Conservation (phyloP, 2,329 filamentous ascomycete species). For the Fusarium sp. region DNA sequence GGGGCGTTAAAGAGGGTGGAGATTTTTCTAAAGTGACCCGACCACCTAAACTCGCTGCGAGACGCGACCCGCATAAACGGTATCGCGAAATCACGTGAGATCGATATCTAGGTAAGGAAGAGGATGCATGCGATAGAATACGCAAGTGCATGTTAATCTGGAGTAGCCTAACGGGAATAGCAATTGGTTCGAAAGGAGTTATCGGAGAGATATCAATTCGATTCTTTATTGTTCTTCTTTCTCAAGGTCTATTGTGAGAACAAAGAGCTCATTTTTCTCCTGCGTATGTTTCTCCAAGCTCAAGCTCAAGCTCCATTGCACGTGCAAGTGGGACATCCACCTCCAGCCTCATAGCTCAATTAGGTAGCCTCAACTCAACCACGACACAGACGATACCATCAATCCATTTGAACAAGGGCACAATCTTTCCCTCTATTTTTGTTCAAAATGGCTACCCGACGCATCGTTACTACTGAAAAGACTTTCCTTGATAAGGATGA, state of each 20-base stretch:
- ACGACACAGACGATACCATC: constrained; percentile 7
- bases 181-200: neutral
- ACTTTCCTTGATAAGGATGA: constrained; percentile 72
- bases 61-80: constrained; percentile 34
- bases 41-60: constrained; percentile 7
- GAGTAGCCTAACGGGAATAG: neutral
- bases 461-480: constrained; percentile 74
- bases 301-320: constrained; percentile 17
- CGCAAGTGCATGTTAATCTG: neutral
- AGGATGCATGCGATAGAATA: neutral
- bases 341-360: constrained; percentile 9
- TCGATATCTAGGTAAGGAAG: neutral
- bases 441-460: constrained; percentile 74
- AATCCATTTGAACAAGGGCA: neutral
- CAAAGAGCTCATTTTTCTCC: constrained; percentile 15
- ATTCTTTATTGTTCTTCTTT: neutral
- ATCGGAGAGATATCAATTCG: too few relatives aligned
- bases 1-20: constrained; percentile 29
- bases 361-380: constrained; percentile 23
- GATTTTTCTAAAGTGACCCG: constrained; percentile 21
- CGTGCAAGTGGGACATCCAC: constrained; percentile 42
- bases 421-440: neutral
- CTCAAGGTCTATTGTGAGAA: neutral
- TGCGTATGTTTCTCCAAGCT: constrained; percentile 12
- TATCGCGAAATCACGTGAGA: constrained; percentile 45